Evolutionary conservation across 2,329 filamentous ascomycete genomes (phyloP), one percentile per base, ranked within the genome.

Genomic region (Exophiala bonariae): DNA sequence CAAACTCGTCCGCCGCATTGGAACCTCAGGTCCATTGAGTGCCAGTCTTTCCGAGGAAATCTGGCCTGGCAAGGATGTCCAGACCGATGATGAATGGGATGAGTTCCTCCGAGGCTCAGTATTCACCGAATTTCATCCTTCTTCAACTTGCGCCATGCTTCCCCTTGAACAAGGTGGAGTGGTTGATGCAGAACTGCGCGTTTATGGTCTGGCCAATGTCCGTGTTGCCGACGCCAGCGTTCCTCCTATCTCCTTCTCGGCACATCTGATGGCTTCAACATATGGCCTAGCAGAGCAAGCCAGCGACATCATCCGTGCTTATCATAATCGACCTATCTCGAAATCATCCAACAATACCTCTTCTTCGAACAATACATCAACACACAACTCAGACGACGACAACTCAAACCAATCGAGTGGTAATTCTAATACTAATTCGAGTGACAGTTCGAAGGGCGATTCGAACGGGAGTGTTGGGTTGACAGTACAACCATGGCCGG

Each of bases 141-240:
- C 49, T 5, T 54, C 50, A 2, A 75, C 72, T 0, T 71, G 68
- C 39, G 72, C 70, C 51, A 76, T 78, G 73, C 68, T 65, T 3
- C 68, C 70, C 7, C 59, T 63, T 5, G 65, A 70, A 11, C 45
- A 72, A 30, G 59, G 59, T 6, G 74, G 74, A 6, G 74, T 76
- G 18, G 62, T 75, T 1, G 71, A 75, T 42, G 59, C 55, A 6
- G 62, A 61, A 9, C 55, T 76, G 11, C 66, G 64, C 13, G 75
- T 78, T 2, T 70, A 74, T 42, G 74, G 73, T 5, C 59, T 64
- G 1, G 40, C 51, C 2, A 61, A 61, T 18, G 42, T 68, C 40
- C 55, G 66, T 3, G 61, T 69, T 3, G 63, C 65, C 8, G 66
- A 68, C 41, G 65, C 65, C 2, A 66, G 63, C 52, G 54, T 66